These are phyloP conservation scores for Talaromyces sp. DNA, from an alignment of 2,329 filamentous ascomycete species.

Conservation along the genomic window DNA sequence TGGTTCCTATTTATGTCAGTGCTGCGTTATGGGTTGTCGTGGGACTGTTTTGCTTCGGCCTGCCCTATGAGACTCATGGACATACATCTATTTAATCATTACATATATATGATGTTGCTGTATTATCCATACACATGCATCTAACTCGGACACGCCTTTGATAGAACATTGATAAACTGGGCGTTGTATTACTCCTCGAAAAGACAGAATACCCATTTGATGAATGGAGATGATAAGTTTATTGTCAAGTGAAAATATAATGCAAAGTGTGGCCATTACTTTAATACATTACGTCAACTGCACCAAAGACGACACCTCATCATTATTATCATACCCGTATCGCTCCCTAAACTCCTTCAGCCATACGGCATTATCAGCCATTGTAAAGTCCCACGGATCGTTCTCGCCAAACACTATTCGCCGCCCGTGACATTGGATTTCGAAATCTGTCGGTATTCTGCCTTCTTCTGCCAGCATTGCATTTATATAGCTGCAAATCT, in stretches of 20 bases:
- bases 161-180: neutral
- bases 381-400: constrained; percentile 10
- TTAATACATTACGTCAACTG: neutral
- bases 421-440: constrained; percentile 6
- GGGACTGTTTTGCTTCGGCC: constrained; percentile 35
- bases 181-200: neutral
- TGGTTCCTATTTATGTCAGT: constrained; percentile 42
- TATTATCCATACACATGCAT: neutral
- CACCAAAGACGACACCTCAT: neutral
- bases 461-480: neutral
- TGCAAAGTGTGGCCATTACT: neutral
- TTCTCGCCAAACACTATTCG: constrained; percentile 5
- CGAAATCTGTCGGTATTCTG: constrained; percentile 1
- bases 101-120: neutral
- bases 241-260: neutral
- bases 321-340: neutral
- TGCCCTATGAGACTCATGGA: constrained; percentile 42
- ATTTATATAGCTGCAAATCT: constrained; percentile 5
- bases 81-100: neutral
- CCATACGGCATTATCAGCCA: constrained; percentile 8
- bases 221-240: neutral
- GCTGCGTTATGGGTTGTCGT: constrained; percentile 42
- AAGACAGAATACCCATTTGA: neutral
- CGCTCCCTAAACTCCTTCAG: constrained; percentile 8
- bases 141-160: neutral